Evolutionary conservation across 2,329 filamentous ascomycete genomes (phyloP).

Genomic region (Penicillium sumatraense): DNA sequence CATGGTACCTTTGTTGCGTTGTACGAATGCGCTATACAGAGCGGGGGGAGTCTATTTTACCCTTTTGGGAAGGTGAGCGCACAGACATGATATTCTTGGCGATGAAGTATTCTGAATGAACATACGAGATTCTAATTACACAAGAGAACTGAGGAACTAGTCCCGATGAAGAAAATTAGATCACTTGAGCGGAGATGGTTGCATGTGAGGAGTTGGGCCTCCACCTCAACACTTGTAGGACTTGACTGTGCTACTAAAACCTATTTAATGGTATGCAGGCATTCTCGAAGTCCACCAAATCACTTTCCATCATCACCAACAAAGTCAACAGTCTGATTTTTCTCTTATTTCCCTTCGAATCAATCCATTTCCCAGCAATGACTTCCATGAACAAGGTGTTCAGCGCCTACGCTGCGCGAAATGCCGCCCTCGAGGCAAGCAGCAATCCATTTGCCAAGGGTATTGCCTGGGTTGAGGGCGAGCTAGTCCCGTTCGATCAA

Average conservation of each 20-base stretch:
- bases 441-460: conserved; percentile 49
- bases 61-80: not conserved
- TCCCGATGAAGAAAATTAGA: not conserved
- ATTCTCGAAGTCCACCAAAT: not conserved
- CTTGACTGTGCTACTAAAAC: not conserved
- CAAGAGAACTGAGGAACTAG: too few relatives aligned
- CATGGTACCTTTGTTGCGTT: not conserved
- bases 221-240: not conserved
- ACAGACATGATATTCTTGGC: not conserved
- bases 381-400: conserved; percentile 9
- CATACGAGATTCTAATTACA: not conserved
- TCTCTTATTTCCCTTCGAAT: not conserved
- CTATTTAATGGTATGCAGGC: not conserved
- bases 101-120: not conserved
- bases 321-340: not conserved
- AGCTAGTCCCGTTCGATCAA: conserved; percentile 49
- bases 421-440: conserved; percentile 37
- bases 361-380: not conserved
- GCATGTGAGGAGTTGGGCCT: not conserved
- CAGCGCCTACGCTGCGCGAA: conserved; percentile 36
- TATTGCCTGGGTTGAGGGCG: conserved; percentile 54
- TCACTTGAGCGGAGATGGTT: not conserved
- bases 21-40: not conserved
- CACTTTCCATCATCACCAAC: not conserved
- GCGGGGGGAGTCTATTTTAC: not conserved